These are phyloP conservation scores for Clavispora santaluciae DNA, from an alignment of 805 yeast genomes.

Conservation along the genomic window DNA sequence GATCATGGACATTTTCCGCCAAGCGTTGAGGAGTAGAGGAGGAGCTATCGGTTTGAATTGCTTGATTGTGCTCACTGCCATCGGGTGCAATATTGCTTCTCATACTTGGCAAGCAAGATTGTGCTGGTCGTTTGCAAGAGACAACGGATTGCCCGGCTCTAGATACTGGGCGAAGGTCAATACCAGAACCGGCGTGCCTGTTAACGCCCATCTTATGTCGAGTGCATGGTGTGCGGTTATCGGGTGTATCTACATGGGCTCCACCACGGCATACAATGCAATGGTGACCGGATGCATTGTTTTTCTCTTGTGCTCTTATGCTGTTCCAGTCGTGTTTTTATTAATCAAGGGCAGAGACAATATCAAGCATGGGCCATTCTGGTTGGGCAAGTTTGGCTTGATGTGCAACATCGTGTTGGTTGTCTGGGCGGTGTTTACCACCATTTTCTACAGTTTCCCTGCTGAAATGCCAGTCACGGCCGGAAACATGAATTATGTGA, in stretches of 20 bases:
- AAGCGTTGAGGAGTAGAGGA: slow-evolving; percentile 47
- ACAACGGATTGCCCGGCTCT: slow-evolving; percentile 56
- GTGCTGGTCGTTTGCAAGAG: slow-evolving; percentile 66
- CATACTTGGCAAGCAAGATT: slow-evolving; percentile 68
- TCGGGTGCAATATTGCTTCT: slow-evolving; percentile 55
- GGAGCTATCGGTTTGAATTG: slow-evolving; percentile 52
- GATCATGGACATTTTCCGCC: slow-evolving; percentile 57
- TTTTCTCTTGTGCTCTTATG: slow-evolving; percentile 53
- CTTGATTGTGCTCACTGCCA: slow-evolving; percentile 48
- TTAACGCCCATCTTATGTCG: slow-evolving; percentile 55
- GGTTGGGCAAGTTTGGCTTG: slow-evolving; percentile 55
- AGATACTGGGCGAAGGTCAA: slow-evolving; percentile 47
- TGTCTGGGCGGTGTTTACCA: slow-evolving; percentile 54
- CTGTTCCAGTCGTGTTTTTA: slow-evolving; percentile 49
- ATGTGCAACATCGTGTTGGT: slow-evolving; percentile 47
- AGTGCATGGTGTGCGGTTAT: slow-evolving; percentile 48
- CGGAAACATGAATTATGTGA: slow-evolving; percentile 63
- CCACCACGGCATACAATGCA: slow-evolving; percentile 63
- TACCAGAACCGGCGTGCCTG: slow-evolving; percentile 47
- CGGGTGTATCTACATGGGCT: slow-evolving; percentile 61
- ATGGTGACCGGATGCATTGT: slow-evolving; percentile 58
- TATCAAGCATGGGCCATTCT: slow-evolving; percentile 61
- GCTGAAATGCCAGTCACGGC: slow-evolving; percentile 55
- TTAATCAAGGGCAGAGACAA: slow-evolving; percentile 46
- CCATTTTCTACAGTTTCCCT: slow-evolving; percentile 64